A percentile compares a stretch with the other conserved stretches of the same genome.
phyloP scores from a whole-genome alignment of 2,329 filamentous ascomycete genomes.

The Pyricularia grisea region DNA sequence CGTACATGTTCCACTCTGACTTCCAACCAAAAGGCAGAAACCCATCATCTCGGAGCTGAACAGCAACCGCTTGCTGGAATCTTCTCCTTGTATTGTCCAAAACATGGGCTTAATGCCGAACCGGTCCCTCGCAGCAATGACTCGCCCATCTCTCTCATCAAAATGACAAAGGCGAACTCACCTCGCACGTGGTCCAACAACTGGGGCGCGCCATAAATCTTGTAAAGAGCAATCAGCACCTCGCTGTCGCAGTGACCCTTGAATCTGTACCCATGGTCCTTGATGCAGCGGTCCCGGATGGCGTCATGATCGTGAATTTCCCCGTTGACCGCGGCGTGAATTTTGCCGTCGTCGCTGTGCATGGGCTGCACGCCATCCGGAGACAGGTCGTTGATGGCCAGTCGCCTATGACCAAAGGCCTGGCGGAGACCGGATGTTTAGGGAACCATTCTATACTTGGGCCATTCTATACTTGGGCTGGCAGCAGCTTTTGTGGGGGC shows the following conservation, averaged over 20 bases:
- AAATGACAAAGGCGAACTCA: slow-evolving; percentile 44
- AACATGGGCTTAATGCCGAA: slow-evolving; percentile 50
- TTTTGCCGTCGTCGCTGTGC: slow-evolving; percentile 22
- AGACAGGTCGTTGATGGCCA: slow-evolving; percentile 43
- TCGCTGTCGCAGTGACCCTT: slow-evolving; percentile 38
- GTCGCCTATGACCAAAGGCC: slow-evolving; percentile 36
- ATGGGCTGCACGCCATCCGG: slow-evolving; percentile 36
- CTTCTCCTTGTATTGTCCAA: slow-evolving; percentile 30
- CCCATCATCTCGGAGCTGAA: slow-evolving; percentile 45
- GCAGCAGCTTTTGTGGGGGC: too few species aligned
- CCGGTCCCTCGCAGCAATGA: slow-evolving; percentile 41
- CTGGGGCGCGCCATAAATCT: slow-evolving; percentile 29
- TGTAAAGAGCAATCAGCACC: slow-evolving; percentile 42
- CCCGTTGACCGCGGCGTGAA: slow-evolving; percentile 50
- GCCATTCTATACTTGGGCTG: too few species aligned
- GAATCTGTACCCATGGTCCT: slow-evolving; percentile 31
- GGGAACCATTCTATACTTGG: neutral
- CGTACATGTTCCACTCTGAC: slow-evolving; percentile 41
- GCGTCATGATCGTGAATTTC: slow-evolving; percentile 47
- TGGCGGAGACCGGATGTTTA: neutral
- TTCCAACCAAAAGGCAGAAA: slow-evolving; percentile 40
- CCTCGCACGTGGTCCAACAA: slow-evolving; percentile 35
- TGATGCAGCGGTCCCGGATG: slow-evolving; percentile 26
- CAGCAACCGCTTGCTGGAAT: slow-evolving; percentile 22
- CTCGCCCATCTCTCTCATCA: slow-evolving; percentile 28